Evolutionary conservation across 1,284 basidiomycete species (phyloP).

Genomic region (Polyporus tsugae): DNA sequence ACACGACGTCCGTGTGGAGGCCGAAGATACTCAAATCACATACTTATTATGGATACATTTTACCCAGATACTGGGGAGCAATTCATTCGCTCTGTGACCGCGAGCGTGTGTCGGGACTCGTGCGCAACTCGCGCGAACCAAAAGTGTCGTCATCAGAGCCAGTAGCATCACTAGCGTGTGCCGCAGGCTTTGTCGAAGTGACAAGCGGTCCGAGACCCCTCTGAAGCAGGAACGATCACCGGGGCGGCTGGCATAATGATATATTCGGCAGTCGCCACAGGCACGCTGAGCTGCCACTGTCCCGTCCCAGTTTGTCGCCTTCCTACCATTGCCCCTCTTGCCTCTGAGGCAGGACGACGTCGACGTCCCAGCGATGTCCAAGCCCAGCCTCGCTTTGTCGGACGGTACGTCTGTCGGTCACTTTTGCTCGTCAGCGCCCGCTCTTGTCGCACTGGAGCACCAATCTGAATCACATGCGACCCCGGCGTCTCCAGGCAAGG

Average conservation of each 20-base stretch:
- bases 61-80: neutral
- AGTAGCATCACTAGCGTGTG: neutral
- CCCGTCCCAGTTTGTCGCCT: neutral
- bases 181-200: neutral
- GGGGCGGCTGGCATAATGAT: neutral
- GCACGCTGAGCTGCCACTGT: neutral
- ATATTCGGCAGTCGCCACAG: conserved; percentile 7
- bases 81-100: neutral
- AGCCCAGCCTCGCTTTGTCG: conserved; percentile 6
- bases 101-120: neutral
- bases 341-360: conserved; percentile 12
- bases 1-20: neutral
- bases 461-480: neutral
- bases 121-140: neutral
- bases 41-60: neutral
- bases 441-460: neutral
- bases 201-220: neutral
- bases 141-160: neutral
- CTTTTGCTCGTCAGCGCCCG: neutral
- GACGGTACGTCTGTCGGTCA: conserved; percentile 5
- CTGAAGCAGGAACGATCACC: conserved; percentile 1
- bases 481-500: conserved; percentile 11
- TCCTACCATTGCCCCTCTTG: neutral
- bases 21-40: neutral
- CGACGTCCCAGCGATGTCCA: conserved; percentile 10